A percentile compares a stretch with the other conserved stretches of the same genome.
Evolutionary conservation across 495 filamentous ascomycete species (phyloP).

Genomic region (Tuber umbilicatum): DNA sequence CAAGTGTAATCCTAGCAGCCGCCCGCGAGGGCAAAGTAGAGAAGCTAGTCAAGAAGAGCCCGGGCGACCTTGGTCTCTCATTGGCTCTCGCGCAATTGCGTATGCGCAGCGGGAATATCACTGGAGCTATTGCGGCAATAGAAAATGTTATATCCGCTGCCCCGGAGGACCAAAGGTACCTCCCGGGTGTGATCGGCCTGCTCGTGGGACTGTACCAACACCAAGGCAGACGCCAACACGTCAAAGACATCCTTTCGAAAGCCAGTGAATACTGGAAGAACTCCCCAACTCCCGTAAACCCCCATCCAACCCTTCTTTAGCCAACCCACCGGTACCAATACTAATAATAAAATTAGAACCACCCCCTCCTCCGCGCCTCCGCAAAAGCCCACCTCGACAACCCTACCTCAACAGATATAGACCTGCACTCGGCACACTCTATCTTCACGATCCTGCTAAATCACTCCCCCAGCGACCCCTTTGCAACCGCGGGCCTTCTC

Average conservation of each 20-base stretch:
- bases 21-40: conserved; percentile 70
- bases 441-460: conserved; percentile 65
- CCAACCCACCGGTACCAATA: neutral
- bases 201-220: conserved; percentile 72
- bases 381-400: conserved; percentile 65
- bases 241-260: conserved; percentile 65
- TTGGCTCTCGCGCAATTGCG: conserved; percentile 82
- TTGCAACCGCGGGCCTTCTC: conserved; percentile 70
- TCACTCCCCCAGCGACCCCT: conserved; percentile 56
- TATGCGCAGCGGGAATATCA: conserved; percentile 64
- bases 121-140: conserved; percentile 65
- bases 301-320: neutral
- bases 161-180: conserved; percentile 65
- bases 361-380: conserved; percentile 67
- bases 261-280: conserved; percentile 75
- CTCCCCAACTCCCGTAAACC: conserved; percentile 39
- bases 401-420: conserved; percentile 52
- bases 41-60: conserved; percentile 66
- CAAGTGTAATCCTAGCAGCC: conserved; percentile 64
- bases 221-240: conserved; percentile 68
- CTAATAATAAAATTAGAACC: conserved; percentile 16
- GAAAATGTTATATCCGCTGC: conserved; percentile 55
- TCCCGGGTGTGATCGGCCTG: conserved; percentile 79
- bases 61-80: conserved; percentile 75
- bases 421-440: conserved; percentile 61